A percentile compares a stretch with the other conserved stretches of the same genome.
phyloP scores from a whole-genome alignment of 2,329 filamentous ascomycete species.

The Microsporum audouinii region DNA sequence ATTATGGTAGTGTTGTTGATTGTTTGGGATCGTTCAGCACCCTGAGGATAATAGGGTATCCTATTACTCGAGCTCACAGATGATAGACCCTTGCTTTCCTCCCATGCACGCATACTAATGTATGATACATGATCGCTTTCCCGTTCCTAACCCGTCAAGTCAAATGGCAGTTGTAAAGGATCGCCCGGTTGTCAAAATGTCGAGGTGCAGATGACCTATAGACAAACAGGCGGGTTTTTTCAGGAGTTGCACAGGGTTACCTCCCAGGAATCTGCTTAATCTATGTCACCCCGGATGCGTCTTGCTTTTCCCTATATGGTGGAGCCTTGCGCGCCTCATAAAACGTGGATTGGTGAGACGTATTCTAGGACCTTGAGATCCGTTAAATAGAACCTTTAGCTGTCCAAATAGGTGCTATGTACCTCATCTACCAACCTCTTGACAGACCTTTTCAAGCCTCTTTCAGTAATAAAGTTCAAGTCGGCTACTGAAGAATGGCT shows the following conservation, averaged over 20 bases:
- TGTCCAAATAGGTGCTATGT: not conserved
- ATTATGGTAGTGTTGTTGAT: not conserved
- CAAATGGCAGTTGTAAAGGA: not conserved
- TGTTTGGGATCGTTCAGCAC: not conserved
- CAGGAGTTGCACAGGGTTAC: not conserved
- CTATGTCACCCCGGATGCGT: not conserved
- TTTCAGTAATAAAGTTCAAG: not conserved
- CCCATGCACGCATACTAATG: not conserved
- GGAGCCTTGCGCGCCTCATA: not conserved
- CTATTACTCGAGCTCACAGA: not conserved
- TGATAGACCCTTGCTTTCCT: not conserved
- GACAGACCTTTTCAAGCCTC: not conserved
- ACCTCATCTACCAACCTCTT: not conserved
- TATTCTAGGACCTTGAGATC: not conserved
- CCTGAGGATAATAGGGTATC: not conserved
- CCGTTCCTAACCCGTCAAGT: not conserved
- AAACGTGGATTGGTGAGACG: not conserved
- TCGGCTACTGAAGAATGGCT: conserved; percentile 1
- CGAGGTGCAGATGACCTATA: not conserved
- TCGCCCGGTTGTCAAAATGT: not conserved
- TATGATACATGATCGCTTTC: not conserved
- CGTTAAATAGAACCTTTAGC: not conserved
- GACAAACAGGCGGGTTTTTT: not conserved
- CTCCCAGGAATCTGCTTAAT: not conserved
- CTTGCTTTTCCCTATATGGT: not conserved